These are phyloP conservation scores for Collybia nuda DNA, from an alignment of 768 basidiomycete genomes.

Conservation along the genomic window DNA sequence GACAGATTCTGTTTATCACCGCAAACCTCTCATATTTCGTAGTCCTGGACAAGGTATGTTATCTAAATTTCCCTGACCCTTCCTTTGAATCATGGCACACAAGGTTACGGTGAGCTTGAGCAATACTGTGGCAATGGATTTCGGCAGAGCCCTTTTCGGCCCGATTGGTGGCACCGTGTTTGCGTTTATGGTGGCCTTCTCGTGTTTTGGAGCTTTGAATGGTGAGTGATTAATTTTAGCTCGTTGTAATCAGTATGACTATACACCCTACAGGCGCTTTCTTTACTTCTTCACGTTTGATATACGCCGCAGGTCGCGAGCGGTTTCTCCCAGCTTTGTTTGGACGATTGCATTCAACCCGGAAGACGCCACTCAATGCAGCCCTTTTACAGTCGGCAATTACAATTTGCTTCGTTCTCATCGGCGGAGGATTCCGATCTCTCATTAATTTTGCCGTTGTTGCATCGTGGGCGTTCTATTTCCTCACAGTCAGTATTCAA, in stretches of 20 bases:
- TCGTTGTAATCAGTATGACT: not conserved
- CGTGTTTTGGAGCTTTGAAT: conserved; percentile 94
- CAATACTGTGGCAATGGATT: conserved; percentile 90
- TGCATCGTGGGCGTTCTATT: conserved; percentile 86
- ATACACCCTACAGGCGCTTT: conserved; percentile 49
- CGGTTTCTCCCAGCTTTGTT: conserved; percentile 85
- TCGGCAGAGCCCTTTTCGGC: conserved; percentile 85
- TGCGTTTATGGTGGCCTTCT: conserved; percentile 89
- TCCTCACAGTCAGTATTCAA: conserved; percentile 63
- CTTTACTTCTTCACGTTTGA: conserved; percentile 79
- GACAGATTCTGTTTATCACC: conserved; percentile 70
- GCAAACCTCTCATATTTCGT: conserved; percentile 92
- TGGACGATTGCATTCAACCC: conserved; percentile 67
- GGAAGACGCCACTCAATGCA: conserved; percentile 88
- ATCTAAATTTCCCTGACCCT: conserved; percentile 2
- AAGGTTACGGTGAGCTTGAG: conserved; percentile 70
- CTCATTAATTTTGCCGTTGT: conserved; percentile 90
- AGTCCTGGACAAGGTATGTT: conserved; percentile 76
- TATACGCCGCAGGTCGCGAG: conserved; percentile 88
- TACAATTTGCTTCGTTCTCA: conserved; percentile 74
- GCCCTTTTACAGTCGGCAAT: conserved; percentile 75
- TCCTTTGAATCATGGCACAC: conserved; percentile 1
- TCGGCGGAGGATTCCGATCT: conserved; percentile 88
- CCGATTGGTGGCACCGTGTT: conserved; percentile 85
- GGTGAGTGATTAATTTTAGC: conserved; percentile 38